Base-by-base conservation (phyloP, 345 rosid species). In the Syzygium oleosum region DNA sequence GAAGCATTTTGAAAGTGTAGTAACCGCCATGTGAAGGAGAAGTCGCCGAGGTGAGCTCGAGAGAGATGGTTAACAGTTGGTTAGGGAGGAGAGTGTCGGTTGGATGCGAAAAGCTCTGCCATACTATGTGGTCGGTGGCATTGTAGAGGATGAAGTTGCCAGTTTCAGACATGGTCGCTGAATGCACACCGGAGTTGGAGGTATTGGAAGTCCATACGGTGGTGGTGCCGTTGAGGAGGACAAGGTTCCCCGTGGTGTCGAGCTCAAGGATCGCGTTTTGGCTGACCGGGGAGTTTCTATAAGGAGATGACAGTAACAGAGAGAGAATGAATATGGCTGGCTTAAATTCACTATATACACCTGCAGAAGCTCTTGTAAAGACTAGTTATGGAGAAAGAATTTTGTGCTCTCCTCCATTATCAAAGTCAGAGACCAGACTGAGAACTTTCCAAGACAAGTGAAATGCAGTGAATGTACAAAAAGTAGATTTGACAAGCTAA, bases 61-160 rank as follows among this genome's bases (percentile, higher is more conserved):
- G 90, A 31, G 98, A 92, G 85, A 90, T 98, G 23, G 94, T 90
- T 84, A 97, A 91, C 63, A 94, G 97, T 88, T 97, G 99, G 90
- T 94, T 94, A 11, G 99, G 99, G 51, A 96, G 95, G 83, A 97
- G 94, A 34, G 97, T 96, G 85, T 97, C 98, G 1, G 99, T 93
- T 4, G 99, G 99, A 87, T 96, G 94, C 2, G 85, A 86, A 90
- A 97, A 97, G 89, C 97, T 95, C 85, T 97, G 94, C 99, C 99
- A 97, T 8, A 89, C 91, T 56, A 91, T 80, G 46, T 53, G 90
- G 88, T 91, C 90, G 79, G 88, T 85, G 31, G 87, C 15, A 52
- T 93, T 89, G 86, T 87, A 90, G 84, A 97, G 97, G 84, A 95
- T 88, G 87, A 97, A 93, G 92, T 96, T 97, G 85, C 99, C 99